These are phyloP conservation scores for Corrigiola litoralis DNA, from an alignment of 179 eudicot species.

Conservation along the genomic window DNA sequence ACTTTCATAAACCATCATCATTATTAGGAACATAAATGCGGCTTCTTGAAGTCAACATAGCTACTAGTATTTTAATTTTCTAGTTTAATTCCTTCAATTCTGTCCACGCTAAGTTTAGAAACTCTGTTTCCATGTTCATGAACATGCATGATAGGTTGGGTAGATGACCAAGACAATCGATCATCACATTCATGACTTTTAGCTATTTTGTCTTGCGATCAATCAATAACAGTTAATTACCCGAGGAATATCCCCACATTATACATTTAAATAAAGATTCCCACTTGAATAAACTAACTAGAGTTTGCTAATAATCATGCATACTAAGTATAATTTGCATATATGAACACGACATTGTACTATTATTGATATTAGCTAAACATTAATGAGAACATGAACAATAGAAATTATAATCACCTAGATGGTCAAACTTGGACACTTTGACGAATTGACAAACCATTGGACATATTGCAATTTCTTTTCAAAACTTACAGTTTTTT, in stretches of 20 bases:
- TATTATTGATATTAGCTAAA: conserved; percentile 15
- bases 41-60: conserved; percentile 16
- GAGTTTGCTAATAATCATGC: conserved; percentile 12
- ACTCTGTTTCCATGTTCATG: conserved; percentile 15
- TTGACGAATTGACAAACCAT: too few relatives aligned
- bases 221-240: conserved; percentile 10
- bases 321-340: conserved; percentile 2
- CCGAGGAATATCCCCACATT: not conserved
- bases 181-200: conserved; percentile 17
- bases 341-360: conserved; percentile 11
- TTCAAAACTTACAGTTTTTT: too few relatives aligned
- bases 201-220: conserved; percentile 8
- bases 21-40: conserved; percentile 17
- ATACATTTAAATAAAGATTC: conserved; percentile 1
- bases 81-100: conserved; percentile 1
- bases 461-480: not conserved
- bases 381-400: conserved; percentile 29
- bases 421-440: conserved; percentile 23
- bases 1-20: conserved; percentile 1
- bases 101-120: conserved; percentile 10
- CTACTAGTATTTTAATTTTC: conserved; percentile 7
- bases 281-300: conserved; percentile 4
- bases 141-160: conserved; percentile 30
- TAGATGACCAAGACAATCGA: conserved; percentile 19
- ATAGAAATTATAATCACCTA: conserved; percentile 13